A percentile compares a stretch with the other conserved stretches of the same genome.
phyloP scores from a whole-genome alignment of 352 stramenopile species.

The Globisporangium splendens region DNA sequence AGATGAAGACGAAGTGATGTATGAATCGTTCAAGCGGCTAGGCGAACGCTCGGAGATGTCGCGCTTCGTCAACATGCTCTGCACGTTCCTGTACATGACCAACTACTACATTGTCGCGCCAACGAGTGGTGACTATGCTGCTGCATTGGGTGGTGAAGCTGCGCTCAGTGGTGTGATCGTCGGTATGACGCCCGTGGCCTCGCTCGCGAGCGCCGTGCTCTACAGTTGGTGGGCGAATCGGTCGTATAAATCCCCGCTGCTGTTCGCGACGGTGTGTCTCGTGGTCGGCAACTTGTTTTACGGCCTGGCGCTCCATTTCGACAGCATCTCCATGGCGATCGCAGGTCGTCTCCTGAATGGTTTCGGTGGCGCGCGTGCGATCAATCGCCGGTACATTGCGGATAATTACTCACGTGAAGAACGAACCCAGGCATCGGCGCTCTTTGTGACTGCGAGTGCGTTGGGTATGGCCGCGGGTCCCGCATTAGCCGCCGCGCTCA shows the following conservation, averaged over 20 bases:
- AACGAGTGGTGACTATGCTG: slow-evolving; percentile 91
- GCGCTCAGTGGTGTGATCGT: slow-evolving; percentile 94
- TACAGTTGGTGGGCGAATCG: slow-evolving; percentile 94
- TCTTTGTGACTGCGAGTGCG: slow-evolving; percentile 91
- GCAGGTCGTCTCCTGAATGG: slow-evolving; percentile 90
- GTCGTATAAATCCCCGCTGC: slow-evolving; percentile 84
- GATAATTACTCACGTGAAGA: slow-evolving; percentile 88
- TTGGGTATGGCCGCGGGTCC: slow-evolving; percentile 91
- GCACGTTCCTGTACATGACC: slow-evolving; percentile 96
- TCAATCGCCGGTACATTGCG: slow-evolving; percentile 90
- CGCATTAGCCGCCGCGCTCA: slow-evolving; percentile 55
- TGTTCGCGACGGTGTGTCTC: slow-evolving; percentile 79
- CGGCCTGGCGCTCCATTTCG: slow-evolving; percentile 68
- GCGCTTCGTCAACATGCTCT: slow-evolving; percentile 91
- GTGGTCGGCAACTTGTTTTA: slow-evolving; percentile 89
- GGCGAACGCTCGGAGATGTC: slow-evolving; percentile 55
- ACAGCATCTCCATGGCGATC: slow-evolving; percentile 87
- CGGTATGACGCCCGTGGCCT: slow-evolving; percentile 95
- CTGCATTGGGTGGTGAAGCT: slow-evolving; percentile 82
- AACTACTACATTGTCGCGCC: slow-evolving; percentile 98
- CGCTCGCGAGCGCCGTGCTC: slow-evolving; percentile 90
- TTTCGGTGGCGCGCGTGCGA: slow-evolving; percentile 89
- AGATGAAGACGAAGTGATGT: slow-evolving; percentile 73
- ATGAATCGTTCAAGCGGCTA: slow-evolving; percentile 53
- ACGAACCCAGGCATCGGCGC: slow-evolving; percentile 87